Evolutionary conservation across 2,329 filamentous ascomycete species (phyloP).

Genomic region (Cladophialophora exuberans): DNA sequence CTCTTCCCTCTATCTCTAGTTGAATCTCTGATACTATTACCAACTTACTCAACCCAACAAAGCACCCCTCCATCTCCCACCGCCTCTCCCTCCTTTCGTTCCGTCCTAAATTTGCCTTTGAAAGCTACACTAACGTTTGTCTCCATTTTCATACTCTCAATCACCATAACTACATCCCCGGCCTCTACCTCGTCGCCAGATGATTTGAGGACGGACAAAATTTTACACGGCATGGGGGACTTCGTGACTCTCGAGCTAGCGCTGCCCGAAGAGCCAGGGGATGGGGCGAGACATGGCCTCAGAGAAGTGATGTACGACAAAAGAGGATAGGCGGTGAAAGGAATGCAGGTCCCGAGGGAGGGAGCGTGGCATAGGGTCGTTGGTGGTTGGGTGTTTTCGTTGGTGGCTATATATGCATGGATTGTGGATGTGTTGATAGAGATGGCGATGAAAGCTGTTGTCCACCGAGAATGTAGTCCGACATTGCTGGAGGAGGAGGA

Average conservation of each 20-base stretch:
- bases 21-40: background rate
- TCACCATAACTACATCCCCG: constrained; percentile 40
- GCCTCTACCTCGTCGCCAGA: constrained; percentile 38
- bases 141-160: constrained; percentile 52
- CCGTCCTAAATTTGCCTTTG: constrained; percentile 36
- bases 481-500: background rate
- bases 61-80: constrained; percentile 41
- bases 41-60: constrained; percentile 31
- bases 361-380: constrained; percentile 37
- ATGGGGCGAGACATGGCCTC: constrained; percentile 23
- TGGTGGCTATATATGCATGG: constrained; percentile 29
- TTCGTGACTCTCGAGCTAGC: constrained; percentile 26
- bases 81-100: constrained; percentile 38
- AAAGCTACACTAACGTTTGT: constrained; percentile 38
- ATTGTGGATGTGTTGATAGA: constrained; percentile 33
- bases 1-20: too few relatives aligned
- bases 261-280: constrained; percentile 15
- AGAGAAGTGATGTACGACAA: constrained; percentile 37
- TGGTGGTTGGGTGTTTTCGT: background rate
- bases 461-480: constrained; percentile 21
- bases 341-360: constrained; percentile 36
- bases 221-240: constrained; percentile 44
- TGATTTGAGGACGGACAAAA: constrained; percentile 39
- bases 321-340: constrained; percentile 35
- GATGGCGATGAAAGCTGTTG: constrained; percentile 23